Base-by-base conservation (phyloP, 257 asterid genomes). In the Parsonsia alboflavescens region DNA sequence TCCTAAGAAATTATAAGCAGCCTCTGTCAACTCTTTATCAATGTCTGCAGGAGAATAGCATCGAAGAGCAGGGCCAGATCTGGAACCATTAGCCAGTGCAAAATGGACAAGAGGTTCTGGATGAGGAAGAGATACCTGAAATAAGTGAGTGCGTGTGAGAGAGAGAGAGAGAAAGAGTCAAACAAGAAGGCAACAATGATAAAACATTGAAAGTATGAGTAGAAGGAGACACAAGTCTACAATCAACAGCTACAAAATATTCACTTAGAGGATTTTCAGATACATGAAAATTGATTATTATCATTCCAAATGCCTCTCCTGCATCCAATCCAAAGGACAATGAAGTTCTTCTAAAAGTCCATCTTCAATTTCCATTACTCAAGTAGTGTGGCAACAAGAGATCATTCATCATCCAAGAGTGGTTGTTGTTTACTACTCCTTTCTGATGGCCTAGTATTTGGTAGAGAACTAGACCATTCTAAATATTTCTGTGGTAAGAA, bases 101-200 rank as follows among this genome's bases (percentile, higher is more conserved):
- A 93, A 93, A 79, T 93, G 97, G 63, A 87, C 85, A 28, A 93
- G 96, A 72, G 98, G 96, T 84, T 93, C 98, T 24, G 87, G 83
- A 75, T 87, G 81, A 44, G 92, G 93, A 79, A 93, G 91, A 74
- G 89, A 88, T 36, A 88, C 88, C 98, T 93, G 68, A 58, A 24
- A 49, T 33, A n/a, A n/a, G n/a, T n/a, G n/a, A n/a, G 39, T 33
- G 39, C 3, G 39, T 33, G 39, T 33, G 2, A 33, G 74, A 73
- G 71, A 64, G 73, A 53, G 64, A 30, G 28, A 58, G 54, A 57
- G 26, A 71, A 10, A 4, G 15, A 56, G 49, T 33, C 68, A 17
- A 63, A 36, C 46, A 67, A 54, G 56, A 45, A 68, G 49, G 48
- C 45, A 42, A 71, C 46, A 10, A 77, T 22, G 69, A 44, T 1